Evolutionary conservation across 2,329 filamentous ascomycete species (phyloP).

Genomic region (Colletotrichum shisoi): DNA sequence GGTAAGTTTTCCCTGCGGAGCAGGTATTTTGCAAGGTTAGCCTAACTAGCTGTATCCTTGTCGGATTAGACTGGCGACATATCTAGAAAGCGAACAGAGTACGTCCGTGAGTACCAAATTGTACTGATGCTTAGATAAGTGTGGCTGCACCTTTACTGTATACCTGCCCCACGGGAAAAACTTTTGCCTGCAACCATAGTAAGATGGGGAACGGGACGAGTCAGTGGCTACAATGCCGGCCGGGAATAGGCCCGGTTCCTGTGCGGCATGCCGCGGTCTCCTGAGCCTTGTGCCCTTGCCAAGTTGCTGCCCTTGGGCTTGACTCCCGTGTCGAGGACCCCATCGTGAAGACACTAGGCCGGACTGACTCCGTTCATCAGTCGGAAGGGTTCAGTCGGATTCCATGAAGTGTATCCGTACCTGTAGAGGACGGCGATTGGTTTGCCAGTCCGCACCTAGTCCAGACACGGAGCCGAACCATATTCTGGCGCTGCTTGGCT

Average conservation of each 20-base stretch:
- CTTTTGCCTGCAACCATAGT: background rate
- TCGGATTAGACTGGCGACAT: too few relatives aligned
- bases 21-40: too few relatives aligned
- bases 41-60: too few relatives aligned
- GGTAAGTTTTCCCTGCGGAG: too few relatives aligned
- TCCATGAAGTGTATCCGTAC: slow-evolving; percentile 3
- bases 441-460: slow-evolving; percentile 8
- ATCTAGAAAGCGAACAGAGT: too few relatives aligned
- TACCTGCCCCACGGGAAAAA: too few relatives aligned
- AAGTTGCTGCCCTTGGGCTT: background rate
- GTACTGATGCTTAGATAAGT: too few relatives aligned
- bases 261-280: slow-evolving; percentile 16
- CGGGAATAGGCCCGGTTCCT: slow-evolving; percentile 23
- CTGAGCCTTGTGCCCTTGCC: background rate
- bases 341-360: slow-evolving; percentile 21
- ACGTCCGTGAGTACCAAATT: too few relatives aligned
- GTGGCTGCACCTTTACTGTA: too few relatives aligned
- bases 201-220: slow-evolving; percentile 28
- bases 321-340: slow-evolving; percentile 21
- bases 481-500: slow-evolving; percentile 20
- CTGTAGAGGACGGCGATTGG: slow-evolving; percentile 23
- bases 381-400: slow-evolving; percentile 30
- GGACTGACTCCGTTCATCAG: slow-evolving; percentile 34
- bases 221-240: slow-evolving; percentile 17
- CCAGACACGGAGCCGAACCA: slow-evolving; percentile 20